phyloP scores from a whole-genome alignment of 2,329 filamentous ascomycete species.

The Aspergillus arachidicola region DNA sequence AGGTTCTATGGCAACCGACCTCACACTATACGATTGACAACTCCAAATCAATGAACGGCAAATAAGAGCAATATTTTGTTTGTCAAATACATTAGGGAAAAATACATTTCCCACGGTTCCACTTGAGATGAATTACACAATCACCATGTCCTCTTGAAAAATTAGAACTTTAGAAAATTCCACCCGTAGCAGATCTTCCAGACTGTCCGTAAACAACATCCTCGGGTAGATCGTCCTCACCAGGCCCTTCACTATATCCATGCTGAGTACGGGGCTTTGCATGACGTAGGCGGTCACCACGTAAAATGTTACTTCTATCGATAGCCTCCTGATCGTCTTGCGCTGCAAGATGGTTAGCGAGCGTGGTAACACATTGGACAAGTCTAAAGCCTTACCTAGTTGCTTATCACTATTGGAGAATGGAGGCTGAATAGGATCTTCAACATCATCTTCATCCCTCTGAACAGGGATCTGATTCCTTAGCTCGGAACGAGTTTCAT shows the following conservation, averaged over 20 bases:
- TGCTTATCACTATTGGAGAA: constrained; percentile 31
- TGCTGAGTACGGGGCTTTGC: constrained; percentile 24
- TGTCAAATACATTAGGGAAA: not conserved
- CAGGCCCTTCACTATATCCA: constrained; percentile 27
- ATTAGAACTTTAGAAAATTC: not conserved
- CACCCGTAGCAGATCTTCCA: not conserved
- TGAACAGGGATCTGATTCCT: constrained; percentile 26
- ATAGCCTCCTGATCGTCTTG: constrained; percentile 28
- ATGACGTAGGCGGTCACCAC: constrained; percentile 27
- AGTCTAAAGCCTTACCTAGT: constrained; percentile 28
- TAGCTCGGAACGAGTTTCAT: constrained; percentile 21
- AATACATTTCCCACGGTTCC: not conserved
- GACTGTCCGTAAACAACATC: not conserved
- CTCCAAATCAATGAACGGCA: not conserved
- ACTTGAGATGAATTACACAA: not conserved
- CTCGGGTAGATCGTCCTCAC: constrained; percentile 26
- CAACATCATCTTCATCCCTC: constrained; percentile 25
- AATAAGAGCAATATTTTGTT: not conserved
- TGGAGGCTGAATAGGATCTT: constrained; percentile 33
- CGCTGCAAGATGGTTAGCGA: constrained; percentile 7
- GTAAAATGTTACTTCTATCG: constrained; percentile 25
- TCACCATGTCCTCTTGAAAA: too few species aligned
- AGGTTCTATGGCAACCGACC: not conserved
- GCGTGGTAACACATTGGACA: not conserved
- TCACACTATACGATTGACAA: not conserved